Conservation (phyloP, 306 rosid species). For the Rubus parviflorus region DNA sequence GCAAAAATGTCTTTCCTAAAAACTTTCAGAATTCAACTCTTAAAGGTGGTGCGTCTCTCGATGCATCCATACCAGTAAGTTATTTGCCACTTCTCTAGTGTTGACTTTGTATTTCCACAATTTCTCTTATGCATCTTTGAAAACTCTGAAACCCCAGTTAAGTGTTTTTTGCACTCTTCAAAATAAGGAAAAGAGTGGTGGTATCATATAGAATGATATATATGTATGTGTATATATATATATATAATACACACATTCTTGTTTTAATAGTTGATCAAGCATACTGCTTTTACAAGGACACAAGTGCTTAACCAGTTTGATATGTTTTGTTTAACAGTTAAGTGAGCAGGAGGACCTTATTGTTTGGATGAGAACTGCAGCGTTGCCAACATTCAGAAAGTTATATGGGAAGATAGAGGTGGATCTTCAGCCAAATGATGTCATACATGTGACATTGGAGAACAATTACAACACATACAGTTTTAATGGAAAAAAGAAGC, state of each 20-base stretch:
- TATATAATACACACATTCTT: neutral
- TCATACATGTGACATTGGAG: conserved; percentile 36
- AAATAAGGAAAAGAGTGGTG: neutral
- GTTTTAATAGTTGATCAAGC: neutral
- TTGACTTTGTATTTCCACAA: neutral
- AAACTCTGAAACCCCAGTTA: neutral
- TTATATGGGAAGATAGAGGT: conserved; percentile 69
- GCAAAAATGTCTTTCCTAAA: conserved; percentile 73
- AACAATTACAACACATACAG: conserved; percentile 73
- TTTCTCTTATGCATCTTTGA: neutral
- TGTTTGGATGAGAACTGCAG: conserved; percentile 89
- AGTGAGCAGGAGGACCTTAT: conserved; percentile 74
- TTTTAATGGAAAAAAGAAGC: conserved; percentile 73
- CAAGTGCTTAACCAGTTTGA: conserved; percentile 25
- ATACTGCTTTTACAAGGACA: conserved; percentile 17
- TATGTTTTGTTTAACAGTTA: conserved; percentile 53
- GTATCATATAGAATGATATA: neutral
- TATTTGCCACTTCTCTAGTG: conserved; percentile 13
- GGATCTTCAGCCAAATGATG: conserved; percentile 51
- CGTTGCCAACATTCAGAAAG: conserved; percentile 77
- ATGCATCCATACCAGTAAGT: conserved; percentile 49
- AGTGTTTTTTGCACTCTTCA: neutral
- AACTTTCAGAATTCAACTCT: conserved; percentile 79
- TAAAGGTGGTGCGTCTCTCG: conserved; percentile 54
- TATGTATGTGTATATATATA: no score